A percentile compares a stretch with the other conserved stretches of the same genome.
phyloP scores from a whole-genome alignment of 495 filamentous ascomycete species.

The Amniculicola lignicola region DNA sequence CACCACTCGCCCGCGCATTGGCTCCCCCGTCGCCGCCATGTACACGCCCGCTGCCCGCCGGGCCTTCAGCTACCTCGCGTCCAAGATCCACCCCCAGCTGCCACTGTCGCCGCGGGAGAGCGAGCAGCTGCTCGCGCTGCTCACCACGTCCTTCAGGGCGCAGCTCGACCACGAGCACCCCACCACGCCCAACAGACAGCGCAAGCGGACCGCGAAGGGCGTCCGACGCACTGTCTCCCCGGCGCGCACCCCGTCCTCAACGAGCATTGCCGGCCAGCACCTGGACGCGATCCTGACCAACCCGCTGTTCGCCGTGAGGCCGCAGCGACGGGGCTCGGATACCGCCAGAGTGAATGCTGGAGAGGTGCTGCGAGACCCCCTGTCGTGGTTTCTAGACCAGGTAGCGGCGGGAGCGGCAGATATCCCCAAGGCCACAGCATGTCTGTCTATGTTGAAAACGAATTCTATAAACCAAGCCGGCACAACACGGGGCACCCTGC shows the following conservation, averaged over 20 bases:
- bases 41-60: constrained; percentile 28
- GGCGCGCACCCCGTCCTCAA: constrained; percentile 21
- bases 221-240: not conserved
- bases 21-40: constrained; percentile 23
- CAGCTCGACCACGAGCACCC: constrained; percentile 66
- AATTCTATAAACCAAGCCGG: not conserved
- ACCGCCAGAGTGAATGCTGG: not conserved
- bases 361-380: constrained; percentile 17
- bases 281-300: constrained; percentile 66
- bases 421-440: constrained; percentile 2
- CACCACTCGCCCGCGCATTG: not conserved
- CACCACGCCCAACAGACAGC: constrained; percentile 1
- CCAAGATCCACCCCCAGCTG: constrained; percentile 66
- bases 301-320: constrained; percentile 52
- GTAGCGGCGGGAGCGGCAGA: constrained; percentile 19
- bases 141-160: constrained; percentile 73
- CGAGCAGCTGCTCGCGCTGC: constrained; percentile 61
- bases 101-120: constrained; percentile 63
- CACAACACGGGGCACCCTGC: too few relatives aligned
- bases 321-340: constrained; percentile 8
- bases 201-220: not conserved
- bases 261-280: constrained; percentile 50
- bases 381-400: constrained; percentile 26
- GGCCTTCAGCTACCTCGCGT: constrained; percentile 31
- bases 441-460: constrained; percentile 9